These are phyloP conservation scores for Paragyromitra xinjiangensis DNA, from an alignment of 495 filamentous ascomycete species.

Conservation along the genomic window DNA sequence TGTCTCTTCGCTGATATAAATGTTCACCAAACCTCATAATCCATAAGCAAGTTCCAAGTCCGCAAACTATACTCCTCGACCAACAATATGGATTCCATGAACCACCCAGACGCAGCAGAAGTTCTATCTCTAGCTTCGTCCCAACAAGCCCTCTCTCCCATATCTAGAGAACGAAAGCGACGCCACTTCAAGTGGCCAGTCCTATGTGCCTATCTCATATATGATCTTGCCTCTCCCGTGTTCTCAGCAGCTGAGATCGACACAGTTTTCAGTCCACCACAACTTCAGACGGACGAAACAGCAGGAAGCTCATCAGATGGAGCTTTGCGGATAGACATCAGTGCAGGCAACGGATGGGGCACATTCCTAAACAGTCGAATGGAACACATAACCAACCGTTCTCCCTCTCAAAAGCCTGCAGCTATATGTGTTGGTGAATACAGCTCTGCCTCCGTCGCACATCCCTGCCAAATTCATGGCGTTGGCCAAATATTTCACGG, in stretches of 20 bases:
- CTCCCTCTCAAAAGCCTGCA: constrained; percentile 41
- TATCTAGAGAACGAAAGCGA: constrained; percentile 29
- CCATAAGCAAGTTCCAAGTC: background rate
- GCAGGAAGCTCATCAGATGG: background rate
- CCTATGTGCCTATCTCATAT: constrained; percentile 48
- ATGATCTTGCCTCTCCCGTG: constrained; percentile 48
- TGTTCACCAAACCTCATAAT: constrained; percentile 21
- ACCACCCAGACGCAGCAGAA: constrained; percentile 43
- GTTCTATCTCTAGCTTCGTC: constrained; percentile 36
- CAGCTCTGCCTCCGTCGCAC: constrained; percentile 45
- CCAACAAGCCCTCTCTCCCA: constrained; percentile 17
- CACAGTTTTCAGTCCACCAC: constrained; percentile 43
- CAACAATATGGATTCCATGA: constrained; percentile 45
- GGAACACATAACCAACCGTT: constrained; percentile 53
- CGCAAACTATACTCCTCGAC: background rate
- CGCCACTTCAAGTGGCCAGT: constrained; percentile 46
- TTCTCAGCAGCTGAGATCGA: constrained; percentile 49
- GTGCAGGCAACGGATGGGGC: constrained; percentile 33
- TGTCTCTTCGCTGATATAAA: constrained; percentile 24
- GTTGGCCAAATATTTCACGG: constrained; percentile 48
- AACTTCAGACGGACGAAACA: background rate
- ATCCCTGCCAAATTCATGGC: constrained; percentile 40
- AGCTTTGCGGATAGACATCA: background rate
- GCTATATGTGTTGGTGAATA: constrained; percentile 52
- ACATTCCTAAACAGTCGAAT: constrained; percentile 41